Percentiles rank a stretch among this genome's conserved stretches.
phyloP scores from a whole-genome alignment of 1,284 basidiomycete species.

The Cryptococcus hybrid region DNA sequence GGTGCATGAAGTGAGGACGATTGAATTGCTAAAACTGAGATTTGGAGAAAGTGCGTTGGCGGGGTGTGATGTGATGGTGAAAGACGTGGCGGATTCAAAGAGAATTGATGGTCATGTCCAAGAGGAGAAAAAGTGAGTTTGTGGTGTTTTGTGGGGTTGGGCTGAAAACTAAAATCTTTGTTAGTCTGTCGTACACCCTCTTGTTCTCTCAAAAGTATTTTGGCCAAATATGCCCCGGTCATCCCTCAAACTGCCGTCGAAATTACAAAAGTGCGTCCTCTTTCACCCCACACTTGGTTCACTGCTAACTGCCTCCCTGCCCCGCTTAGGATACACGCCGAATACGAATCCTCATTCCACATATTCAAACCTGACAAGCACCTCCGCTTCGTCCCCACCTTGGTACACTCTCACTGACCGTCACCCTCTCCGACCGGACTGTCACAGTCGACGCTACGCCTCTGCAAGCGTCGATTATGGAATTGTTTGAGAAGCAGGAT shows the following conservation, averaged over 20 bases:
- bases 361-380: conserved; percentile 86
- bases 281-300: neutral
- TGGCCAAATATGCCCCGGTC: conserved; percentile 81
- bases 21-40: conserved; percentile 88
- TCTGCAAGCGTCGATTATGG: conserved; percentile 83
- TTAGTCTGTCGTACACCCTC: conserved; percentile 75
- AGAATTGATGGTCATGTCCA: conserved; percentile 82
- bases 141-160: neutral
- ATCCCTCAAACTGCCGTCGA: conserved; percentile 74
- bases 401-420: conserved; percentile 71
- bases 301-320: too few relatives aligned
- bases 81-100: conserved; percentile 90
- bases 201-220: conserved; percentile 86
- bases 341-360: conserved; percentile 72
- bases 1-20: conserved; percentile 83
- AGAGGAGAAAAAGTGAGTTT: conserved; percentile 63
- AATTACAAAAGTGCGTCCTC: conserved; percentile 65
- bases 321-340: conserved; percentile 62
- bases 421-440: conserved; percentile 75
- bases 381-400: conserved; percentile 79
- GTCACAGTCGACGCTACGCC: conserved; percentile 75
- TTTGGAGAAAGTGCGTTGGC: conserved; percentile 88
- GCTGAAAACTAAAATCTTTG: conserved; percentile 4
- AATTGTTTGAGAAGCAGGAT: conserved; percentile 75
- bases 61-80: conserved; percentile 94